phyloP scores from a whole-genome alignment of 805 yeast genomes.

The Saccharomycopsis capsularis region DNA sequence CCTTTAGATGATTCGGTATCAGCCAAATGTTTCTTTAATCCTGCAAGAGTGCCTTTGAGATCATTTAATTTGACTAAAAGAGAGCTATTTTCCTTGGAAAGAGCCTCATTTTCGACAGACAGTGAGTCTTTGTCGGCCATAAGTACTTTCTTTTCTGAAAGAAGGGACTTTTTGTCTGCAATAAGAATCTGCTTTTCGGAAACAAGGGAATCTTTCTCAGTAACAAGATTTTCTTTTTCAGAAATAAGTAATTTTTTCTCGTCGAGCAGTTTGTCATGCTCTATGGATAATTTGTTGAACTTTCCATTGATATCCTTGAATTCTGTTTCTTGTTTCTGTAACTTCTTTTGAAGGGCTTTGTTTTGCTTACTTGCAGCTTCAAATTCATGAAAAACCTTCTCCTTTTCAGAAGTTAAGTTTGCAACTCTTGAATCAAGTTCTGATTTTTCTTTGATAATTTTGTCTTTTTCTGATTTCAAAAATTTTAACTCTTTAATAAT shows the following conservation, averaged over 20 bases:
- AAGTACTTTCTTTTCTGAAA: too few species aligned
- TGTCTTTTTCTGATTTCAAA: background rate
- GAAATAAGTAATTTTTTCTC: too few species aligned
- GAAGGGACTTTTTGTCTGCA: too few species aligned
- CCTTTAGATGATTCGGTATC: background rate
- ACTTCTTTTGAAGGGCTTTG: too few species aligned
- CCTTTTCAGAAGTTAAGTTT: background rate
- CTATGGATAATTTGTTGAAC: too few species aligned
- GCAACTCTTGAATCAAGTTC: background rate
- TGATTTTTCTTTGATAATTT: background rate
- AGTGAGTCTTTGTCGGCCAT: background rate
- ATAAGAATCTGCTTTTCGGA: too few species aligned
- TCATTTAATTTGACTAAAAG: background rate
- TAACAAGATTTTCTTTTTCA: too few species aligned
- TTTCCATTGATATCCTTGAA: too few species aligned
- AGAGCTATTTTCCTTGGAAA: background rate
- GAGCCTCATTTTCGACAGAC: background rate
- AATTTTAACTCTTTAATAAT: too few species aligned
- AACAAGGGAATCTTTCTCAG: too few species aligned
- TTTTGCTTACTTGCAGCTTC: background rate
- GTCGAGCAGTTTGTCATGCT: too few species aligned
- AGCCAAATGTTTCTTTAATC: background rate
- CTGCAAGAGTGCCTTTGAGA: background rate
- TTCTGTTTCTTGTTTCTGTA: too few species aligned
- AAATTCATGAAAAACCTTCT: background rate